These are phyloP conservation scores for Amanita subjunquillea DNA, from an alignment of 768 basidiomycete species.

Conservation along the genomic window DNA sequence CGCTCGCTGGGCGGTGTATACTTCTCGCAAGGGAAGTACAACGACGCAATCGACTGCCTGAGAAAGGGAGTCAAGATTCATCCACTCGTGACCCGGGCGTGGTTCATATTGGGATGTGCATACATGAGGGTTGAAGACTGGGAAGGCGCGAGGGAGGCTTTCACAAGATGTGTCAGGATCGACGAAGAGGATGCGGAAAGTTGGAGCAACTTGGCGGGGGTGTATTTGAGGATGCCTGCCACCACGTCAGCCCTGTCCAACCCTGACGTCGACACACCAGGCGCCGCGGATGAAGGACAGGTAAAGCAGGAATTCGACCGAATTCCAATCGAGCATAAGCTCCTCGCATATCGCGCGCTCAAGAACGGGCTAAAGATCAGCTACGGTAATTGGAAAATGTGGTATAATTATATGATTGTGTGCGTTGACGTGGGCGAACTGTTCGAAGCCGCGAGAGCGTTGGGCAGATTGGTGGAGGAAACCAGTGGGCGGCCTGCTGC, in stretches of 20 bases:
- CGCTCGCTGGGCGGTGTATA: constrained; percentile 82
- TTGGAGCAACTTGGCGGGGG: constrained; percentile 95
- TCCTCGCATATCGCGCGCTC: constrained; percentile 86
- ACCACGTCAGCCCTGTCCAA: constrained; percentile 8
- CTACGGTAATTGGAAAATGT: constrained; percentile 96
- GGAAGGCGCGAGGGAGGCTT: constrained; percentile 76
- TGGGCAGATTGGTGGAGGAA: constrained; percentile 73
- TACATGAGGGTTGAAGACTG: constrained; percentile 76
- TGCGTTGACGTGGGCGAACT: constrained; percentile 90
- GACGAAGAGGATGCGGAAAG: constrained; percentile 97
- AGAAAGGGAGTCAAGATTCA: constrained; percentile 77
- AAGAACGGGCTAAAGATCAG: constrained; percentile 78
- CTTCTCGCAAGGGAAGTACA: constrained; percentile 59
- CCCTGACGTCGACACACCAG: constrained; percentile 8
- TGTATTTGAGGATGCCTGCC: constrained; percentile 76
- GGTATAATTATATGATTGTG: constrained; percentile 95
- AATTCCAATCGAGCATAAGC: constrained; percentile 63
- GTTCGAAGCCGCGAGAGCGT: constrained; percentile 76
- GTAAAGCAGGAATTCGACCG: constrained; percentile 15
- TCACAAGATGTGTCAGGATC: constrained; percentile 76
- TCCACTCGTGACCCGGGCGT: constrained; percentile 76
- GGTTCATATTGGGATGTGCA: constrained; percentile 96
- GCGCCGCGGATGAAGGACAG: constrained; percentile 19
- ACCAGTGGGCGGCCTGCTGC: constrained; percentile 29
- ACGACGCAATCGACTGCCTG: constrained; percentile 54